Evolutionary conservation across 306 rosid species (phyloP).

Genomic region (Quillaja saponaria): DNA sequence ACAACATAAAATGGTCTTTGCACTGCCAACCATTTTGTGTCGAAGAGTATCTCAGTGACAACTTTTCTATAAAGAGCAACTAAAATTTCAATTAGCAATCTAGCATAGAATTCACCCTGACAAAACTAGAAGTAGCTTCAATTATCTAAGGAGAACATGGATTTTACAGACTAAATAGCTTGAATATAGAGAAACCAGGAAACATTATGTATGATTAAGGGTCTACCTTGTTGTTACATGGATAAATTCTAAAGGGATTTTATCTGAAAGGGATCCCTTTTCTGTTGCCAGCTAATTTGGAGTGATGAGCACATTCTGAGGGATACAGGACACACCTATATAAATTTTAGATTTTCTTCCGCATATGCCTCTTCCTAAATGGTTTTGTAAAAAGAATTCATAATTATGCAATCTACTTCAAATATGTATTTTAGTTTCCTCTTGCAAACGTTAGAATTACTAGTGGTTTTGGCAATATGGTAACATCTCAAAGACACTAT

Average conservation of each 20-base stretch:
- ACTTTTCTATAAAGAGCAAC: too few species aligned
- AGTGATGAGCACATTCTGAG: background rate
- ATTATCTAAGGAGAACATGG: background rate
- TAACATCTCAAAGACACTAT: too few species aligned
- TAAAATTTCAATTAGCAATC: too few species aligned
- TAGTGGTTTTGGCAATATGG: too few species aligned
- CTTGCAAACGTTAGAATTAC: too few species aligned
- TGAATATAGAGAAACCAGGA: conserved; percentile 10
- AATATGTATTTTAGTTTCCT: background rate
- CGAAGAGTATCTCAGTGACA: too few species aligned
- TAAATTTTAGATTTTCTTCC: conserved; percentile 3
- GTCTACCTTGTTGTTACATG: background rate
- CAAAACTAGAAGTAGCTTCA: too few species aligned
- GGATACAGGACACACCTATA: background rate
- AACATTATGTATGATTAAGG: background rate
- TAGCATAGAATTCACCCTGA: too few species aligned
- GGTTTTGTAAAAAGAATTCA: too few species aligned
- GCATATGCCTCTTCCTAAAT: too few species aligned
- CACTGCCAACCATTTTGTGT: too few species aligned
- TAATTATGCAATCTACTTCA: conserved; percentile 4
- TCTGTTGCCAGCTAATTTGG: background rate
- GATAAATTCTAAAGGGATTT: background rate
- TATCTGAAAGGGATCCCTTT: background rate
- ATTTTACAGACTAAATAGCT: conserved; percentile 13
- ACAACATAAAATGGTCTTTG: too few species aligned